Percentiles rank a stretch among this genome's conserved stretches.
Conservation (phyloP, 306 rosid genomes). For the Gynostemma pentaphyllum region DNA sequence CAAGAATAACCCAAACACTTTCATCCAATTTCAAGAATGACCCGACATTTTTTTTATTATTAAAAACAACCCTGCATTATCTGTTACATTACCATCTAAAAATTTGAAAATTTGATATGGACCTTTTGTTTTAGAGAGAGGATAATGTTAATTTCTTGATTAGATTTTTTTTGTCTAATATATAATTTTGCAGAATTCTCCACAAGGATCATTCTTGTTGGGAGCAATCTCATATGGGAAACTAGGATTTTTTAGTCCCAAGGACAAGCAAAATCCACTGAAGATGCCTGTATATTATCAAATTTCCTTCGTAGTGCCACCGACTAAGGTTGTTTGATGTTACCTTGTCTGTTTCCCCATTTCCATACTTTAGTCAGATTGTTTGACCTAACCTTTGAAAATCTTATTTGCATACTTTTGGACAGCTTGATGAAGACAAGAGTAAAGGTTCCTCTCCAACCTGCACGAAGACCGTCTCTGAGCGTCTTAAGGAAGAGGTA, state of each 20-base stretch:
- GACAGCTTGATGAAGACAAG: constrained; percentile 76
- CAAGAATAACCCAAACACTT: too few relatives aligned
- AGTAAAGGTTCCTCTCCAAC: constrained; percentile 51
- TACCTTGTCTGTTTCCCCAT: constrained; percentile 10
- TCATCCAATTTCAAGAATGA: too few relatives aligned
- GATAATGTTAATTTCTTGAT: neutral
- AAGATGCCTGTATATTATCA: constrained; percentile 59
- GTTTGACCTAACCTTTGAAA: neutral
- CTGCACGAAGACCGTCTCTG: constrained; percentile 50
- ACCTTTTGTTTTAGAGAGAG: too few relatives aligned
- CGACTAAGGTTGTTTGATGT: constrained; percentile 57
- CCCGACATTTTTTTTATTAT: too few relatives aligned
- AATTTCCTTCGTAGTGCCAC: constrained; percentile 70
- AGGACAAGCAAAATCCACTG: constrained; percentile 40
- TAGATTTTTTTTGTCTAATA: neutral
- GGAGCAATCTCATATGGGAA: constrained; percentile 90
- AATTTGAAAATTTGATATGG: too few relatives aligned
- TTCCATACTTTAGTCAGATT: neutral
- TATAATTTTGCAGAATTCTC: constrained; percentile 42
- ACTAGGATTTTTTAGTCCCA: constrained; percentile 31
- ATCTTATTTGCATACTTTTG: neutral
- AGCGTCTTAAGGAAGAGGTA: constrained; percentile 88
- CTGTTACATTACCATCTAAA: too few relatives aligned
- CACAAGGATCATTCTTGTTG: constrained; percentile 67
- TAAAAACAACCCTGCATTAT: too few relatives aligned